Conservation (phyloP, 495 filamentous ascomycete species). For the Penicillium paxilli region DNA sequence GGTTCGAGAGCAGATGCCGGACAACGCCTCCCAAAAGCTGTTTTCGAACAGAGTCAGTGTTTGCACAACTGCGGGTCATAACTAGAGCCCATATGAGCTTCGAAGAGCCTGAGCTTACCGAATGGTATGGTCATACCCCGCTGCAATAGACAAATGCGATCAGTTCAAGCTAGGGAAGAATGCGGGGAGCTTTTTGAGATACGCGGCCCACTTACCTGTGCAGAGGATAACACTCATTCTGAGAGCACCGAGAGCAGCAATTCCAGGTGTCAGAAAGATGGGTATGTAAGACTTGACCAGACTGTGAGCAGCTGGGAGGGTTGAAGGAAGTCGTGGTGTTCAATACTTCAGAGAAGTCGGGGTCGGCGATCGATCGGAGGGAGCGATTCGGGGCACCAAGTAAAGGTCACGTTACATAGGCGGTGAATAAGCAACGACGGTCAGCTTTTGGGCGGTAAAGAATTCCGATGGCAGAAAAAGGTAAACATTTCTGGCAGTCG, state of each 20-base stretch:
- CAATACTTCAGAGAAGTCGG: not conserved
- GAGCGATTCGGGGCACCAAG: not conserved
- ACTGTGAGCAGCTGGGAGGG: not conserved
- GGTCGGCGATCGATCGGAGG: not conserved
- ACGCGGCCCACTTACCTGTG: conserved; percentile 61
- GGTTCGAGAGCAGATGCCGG: conserved; percentile 94
- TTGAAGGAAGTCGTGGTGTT: not conserved
- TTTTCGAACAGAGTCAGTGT: not conserved
- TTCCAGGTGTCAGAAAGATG: not conserved
- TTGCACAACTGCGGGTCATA: not conserved
- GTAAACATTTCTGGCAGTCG: not conserved
- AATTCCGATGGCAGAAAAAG: not conserved
- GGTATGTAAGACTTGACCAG: not conserved
- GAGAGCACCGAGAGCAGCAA: not conserved
- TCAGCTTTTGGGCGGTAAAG: no score
- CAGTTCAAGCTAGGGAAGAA: conserved; percentile 27
- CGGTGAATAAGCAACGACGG: not conserved
- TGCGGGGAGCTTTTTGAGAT: conserved; percentile 18
- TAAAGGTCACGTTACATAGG: not conserved
- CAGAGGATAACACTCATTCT: conserved; percentile 86
- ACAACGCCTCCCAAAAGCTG: conserved; percentile 98
- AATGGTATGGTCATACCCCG: conserved; percentile 98
- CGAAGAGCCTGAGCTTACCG: conserved; percentile 57
- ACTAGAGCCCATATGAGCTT: not conserved
- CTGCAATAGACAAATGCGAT: conserved; percentile 44